Conservation (phyloP, 805 yeast genomes). For the Ogataea ramenticola region DNA sequence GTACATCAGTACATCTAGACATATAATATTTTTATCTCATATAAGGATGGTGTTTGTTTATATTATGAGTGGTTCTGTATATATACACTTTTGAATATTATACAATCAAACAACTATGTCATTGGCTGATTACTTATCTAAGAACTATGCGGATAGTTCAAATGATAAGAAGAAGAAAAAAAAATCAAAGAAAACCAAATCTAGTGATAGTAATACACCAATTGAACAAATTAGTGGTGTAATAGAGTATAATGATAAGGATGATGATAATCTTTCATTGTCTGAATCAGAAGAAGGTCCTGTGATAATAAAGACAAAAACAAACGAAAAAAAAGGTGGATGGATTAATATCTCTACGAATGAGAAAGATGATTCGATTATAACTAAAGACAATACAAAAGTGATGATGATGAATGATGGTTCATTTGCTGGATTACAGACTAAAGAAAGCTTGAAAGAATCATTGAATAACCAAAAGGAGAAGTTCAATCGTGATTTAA, state of each 20-base stretch:
- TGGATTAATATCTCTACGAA: slow-evolving; percentile 16
- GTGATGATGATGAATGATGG: slow-evolving; percentile 15
- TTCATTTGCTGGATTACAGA: slow-evolving; percentile 35
- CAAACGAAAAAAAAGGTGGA: neutral
- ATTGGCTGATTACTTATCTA: slow-evolving; percentile 3
- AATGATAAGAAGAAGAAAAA: neutral
- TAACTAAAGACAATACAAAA: slow-evolving; percentile 1
- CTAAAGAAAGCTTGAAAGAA: slow-evolving; percentile 33
- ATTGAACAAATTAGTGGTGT: no score
- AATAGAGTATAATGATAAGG: slow-evolving; percentile 20
- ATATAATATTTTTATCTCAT: no score
- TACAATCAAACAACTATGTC: slow-evolving; percentile 4
- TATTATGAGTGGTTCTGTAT: no score
- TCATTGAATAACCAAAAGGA: slow-evolving; percentile 21
- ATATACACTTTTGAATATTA: no score
- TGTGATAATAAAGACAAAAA: slow-evolving; percentile 7
- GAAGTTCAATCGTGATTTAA: slow-evolving; percentile 21
- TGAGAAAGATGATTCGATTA: slow-evolving; percentile 7
- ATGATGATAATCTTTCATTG: neutral
- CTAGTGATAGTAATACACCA: slow-evolving; percentile 17
- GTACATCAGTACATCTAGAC: no score
- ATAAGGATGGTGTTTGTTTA: no score
- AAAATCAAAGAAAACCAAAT: neutral
- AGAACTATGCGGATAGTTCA: slow-evolving; percentile 3
- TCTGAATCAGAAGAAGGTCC: slow-evolving; percentile 15